Conservation (phyloP, 305 asterid species). For the Fraxinus nigra region DNA sequence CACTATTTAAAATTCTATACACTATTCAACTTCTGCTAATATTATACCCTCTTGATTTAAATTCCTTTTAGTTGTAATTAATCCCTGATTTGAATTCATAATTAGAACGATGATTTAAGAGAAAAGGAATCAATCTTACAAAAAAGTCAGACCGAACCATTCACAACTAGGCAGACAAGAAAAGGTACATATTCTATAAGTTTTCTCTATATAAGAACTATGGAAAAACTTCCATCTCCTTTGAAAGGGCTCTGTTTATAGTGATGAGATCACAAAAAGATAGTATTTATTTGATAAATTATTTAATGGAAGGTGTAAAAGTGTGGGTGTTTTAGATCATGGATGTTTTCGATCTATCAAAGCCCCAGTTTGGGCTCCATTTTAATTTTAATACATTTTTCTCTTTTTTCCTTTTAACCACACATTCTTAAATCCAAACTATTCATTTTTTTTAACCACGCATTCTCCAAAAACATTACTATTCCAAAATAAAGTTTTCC, state of each 20-base stretch:
- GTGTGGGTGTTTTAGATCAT: background rate
- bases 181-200: background rate
- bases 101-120: background rate
- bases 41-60: background rate
- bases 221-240: background rate
- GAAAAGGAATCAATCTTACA: background rate
- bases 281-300: background rate
- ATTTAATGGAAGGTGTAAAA: background rate
- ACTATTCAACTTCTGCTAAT: background rate
- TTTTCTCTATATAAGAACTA: background rate
- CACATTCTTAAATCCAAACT: background rate
- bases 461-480: background rate
- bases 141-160: background rate
- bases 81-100: background rate
- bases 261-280: background rate
- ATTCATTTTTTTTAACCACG: background rate
- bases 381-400: too few relatives aligned
- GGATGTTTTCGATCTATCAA: background rate
- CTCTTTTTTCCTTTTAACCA: background rate
- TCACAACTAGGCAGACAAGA: background rate
- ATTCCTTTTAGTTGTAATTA: background rate
- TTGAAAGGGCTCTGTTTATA: background rate
- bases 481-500: background rate
- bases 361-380: background rate
- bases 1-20: slow-evolving; percentile 1